Evolutionary conservation across 139 green algal species (phyloP).

Genomic region (Pedinophyceae sp.): DNA sequence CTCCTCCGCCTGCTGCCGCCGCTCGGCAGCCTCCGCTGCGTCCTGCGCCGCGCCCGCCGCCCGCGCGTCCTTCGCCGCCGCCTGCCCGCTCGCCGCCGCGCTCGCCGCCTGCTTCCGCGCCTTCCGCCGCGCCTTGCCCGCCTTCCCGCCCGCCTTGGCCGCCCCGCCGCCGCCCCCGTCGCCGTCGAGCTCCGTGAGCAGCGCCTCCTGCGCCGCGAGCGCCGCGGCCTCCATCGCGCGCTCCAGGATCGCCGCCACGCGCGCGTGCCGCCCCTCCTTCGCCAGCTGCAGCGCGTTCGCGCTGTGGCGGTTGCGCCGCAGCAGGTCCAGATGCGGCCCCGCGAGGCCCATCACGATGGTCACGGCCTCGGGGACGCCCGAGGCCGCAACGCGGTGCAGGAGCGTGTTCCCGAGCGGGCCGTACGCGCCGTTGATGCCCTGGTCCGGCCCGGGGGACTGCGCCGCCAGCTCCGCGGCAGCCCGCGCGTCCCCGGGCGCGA

Average conservation of each 20-base stretch:
- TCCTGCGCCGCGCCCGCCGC: constrained; percentile 3
- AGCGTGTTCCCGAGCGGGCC: no score
- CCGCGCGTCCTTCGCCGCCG: constrained; percentile 8
- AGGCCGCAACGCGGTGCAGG: constrained; percentile 10
- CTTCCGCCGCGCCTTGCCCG: background rate
- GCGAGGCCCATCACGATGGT: constrained; percentile 12
- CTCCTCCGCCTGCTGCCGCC: constrained; percentile 2
- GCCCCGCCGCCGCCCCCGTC: constrained; percentile 4
- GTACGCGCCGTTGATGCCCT: no score
- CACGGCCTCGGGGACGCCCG: constrained; percentile 14
- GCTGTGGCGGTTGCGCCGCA: constrained; percentile 19
- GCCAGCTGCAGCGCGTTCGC: constrained; percentile 31
- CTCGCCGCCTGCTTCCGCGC: constrained; percentile 17
- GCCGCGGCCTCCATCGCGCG: constrained; percentile 20
- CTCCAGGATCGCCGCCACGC: constrained; percentile 17
- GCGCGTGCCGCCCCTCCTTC: constrained; percentile 1
- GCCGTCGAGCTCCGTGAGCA: constrained; percentile 20
- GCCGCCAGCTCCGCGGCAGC: background rate
- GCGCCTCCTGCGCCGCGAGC: constrained; percentile 15
- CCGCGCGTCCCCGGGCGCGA: background rate
- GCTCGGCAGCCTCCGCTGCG: background rate
- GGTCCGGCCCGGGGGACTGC: no score
- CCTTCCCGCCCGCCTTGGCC: no score
- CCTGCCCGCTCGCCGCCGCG: constrained; percentile 7
- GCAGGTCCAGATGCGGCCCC: constrained; percentile 18